Evolutionary conservation across 495 filamentous ascomycete genomes (phyloP), one percentile per base, ranked within the genome.

Genomic region (Neurospora pannonica): DNA sequence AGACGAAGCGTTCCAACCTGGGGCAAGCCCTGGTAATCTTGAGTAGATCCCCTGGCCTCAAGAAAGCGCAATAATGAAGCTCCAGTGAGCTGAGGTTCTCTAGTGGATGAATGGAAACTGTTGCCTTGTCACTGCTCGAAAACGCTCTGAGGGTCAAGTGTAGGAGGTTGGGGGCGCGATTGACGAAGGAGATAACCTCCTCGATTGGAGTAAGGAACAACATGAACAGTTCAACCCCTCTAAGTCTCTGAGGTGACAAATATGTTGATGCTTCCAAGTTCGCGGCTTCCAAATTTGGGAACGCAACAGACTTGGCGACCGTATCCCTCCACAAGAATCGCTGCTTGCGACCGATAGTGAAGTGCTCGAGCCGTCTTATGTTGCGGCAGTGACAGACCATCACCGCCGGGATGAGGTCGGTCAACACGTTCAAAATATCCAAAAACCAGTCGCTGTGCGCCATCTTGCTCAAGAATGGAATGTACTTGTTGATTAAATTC

Each of bases 211-310:
- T 34, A 62, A 28, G 28, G 1, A 3, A 1, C 5, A 2, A 5
- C 5, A 13, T 5, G 15, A 54, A 28, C 21, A 8, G 6, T 43
- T 3, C 40, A 7, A 43, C 6, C 6, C 1, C 17, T 8, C 2
- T n/a, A n/a, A n/a, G n/a, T n/a, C n/a, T 3, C 40, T 0, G 1
- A 43, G 6, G 40, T 43, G 2, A 3, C n/a, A 7, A 0, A n/a
- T 21, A n/a, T n/a, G 43, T 10, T 2, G 19, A 10, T 0, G 8
- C 7, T 54, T 15, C 46, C 24, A 62, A 2, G 11, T 62, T 34
- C 28, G 54, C 24, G 54, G 6, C 24, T 62, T 62, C 13, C 54
- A 62, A 62, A 6, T 62, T 62, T 3, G 54, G 54, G 15, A 62
- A 62, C 15, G 28, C 9, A 4, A 62, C 54, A 17, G 54, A 62